Evolutionary conservation across 352 stramenopile genomes (phyloP), one percentile per base, ranked within the genome.

Genomic region (Phytopythium cucurbitacearum): DNA sequence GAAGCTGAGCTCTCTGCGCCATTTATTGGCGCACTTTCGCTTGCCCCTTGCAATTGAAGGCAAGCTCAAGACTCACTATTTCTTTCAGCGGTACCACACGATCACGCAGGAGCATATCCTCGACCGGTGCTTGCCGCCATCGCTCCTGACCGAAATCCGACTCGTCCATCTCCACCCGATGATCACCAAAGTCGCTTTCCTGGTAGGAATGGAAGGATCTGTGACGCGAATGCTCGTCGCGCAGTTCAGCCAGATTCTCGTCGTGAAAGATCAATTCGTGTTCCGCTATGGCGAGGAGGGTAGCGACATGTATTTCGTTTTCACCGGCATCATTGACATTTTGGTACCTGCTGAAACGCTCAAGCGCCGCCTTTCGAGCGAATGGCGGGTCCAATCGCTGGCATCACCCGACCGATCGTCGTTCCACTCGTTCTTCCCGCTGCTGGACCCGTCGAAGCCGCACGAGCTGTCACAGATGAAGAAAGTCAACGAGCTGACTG

Each of bases 11-110:
- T 83, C 73, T 0, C 44, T 90, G 6, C 65, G 80, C 0, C 71
- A 80, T n/a, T 55, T 90, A 4, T 45, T 87, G 4, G 38, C 40
- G 0, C 79, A 88, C 51, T 90, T 88, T 43, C 55, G 64, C 10
- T 48, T 90, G 1, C 70, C 76, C 7, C 38, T 47, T 1, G 28
- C 63, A 6, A 70, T 88, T 7, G 53, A 84, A 39, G 60, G 71
- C 48, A 79, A 80, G 32, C 62, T 90, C 16, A 85, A 90, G 57
- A 85, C 68, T 0, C 87, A 79, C 40, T 85, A 78, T 37, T 85
- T 90, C 32, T 90, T 87, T 47, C 63, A 78, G 48, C 64, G 68
- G 2, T 80, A 77, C 37, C 71, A 88, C 56, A 74, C 73, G 0
- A 86, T 86, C 51, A 82, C 75, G 0, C 70, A 86, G 51, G 75